A percentile compares a stretch with the other conserved stretches of the same genome.
Conservation (phyloP, 2,329 filamentous ascomycete genomes). For the Ophiocordyceps camponoti-rufipedis region DNA sequence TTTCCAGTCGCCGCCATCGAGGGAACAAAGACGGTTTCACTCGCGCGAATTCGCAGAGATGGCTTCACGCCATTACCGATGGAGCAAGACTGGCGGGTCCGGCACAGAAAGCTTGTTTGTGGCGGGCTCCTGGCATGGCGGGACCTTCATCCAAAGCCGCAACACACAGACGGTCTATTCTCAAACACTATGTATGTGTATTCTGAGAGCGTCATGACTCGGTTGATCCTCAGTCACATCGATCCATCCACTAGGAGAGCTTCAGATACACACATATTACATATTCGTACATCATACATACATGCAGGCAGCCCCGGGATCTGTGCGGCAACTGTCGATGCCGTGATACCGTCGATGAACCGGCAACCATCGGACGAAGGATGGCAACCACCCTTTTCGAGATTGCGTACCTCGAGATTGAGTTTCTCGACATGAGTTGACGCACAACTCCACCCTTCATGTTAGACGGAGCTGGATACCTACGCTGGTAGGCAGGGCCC, state of each 20-base stretch:
- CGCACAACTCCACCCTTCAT: background rate
- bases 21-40: background rate
- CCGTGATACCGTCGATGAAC: background rate
- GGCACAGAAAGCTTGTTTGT: background rate
- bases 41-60: background rate
- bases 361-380: background rate
- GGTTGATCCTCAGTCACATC: background rate
- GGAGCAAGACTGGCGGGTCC: background rate
- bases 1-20: background rate
- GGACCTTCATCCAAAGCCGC: background rate
- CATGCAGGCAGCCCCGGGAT: too few species aligned
- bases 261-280: background rate
- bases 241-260: too few species aligned
- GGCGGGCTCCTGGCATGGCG: background rate
- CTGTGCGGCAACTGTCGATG: background rate
- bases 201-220: background rate
- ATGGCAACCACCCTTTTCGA: background rate
- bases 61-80: background rate
- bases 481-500: background rate
- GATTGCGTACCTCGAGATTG: background rate
- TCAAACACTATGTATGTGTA: background rate
- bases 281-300: background rate
- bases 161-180: background rate
- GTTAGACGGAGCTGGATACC: too few species aligned
- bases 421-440: background rate